Evolutionary conservation across 2,329 filamentous ascomycete genomes (phyloP), one percentile per base, ranked within the genome.

Genomic region (Nemania sp.): DNA sequence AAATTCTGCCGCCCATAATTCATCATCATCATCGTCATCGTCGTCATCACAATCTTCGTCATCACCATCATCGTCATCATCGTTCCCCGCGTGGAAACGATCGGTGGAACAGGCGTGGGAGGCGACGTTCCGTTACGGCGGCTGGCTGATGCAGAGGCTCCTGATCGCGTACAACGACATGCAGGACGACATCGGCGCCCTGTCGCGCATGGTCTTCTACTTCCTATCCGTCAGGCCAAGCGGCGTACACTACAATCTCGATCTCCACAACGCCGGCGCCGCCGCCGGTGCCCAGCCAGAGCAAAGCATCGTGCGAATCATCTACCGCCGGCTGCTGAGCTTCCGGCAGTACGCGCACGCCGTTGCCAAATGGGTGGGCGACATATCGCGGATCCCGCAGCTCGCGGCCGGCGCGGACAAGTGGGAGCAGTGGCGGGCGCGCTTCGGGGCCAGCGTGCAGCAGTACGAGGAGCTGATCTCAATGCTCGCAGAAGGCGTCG

Each of bases 151-250:
- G 65, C 37, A 29, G 13, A 1, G 5, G 4, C 5, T 65, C 5
- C 5, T 57, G 1, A 15, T 25, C 9, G 17, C 60, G 9, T 51
- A 68, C 12, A 40, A 47, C 4, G 1, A 34, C 3, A 43, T 67
- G 35, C 54, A 60, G 29, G 1, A 25, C 0, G 71, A 72, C 1
- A 18, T 71, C 21, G 47, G 42, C 1, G 32, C 51, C 9, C 9
- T 71, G 45, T 57, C 72, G 56, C 60, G 59, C 4, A 60, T 71
- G 54, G 29, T 69, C 1, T 65, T 69, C n/a, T 63, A 68, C 15
- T 68, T 53, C 52, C 55, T 67, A 18, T 58, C n/a, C 10, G 1
- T 57, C 3, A 34, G 52, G 18, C 15, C 34, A 5, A n/a, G 50
- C 55, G 10, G 18, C 0, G 9, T 4, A 9, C 4, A 61, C 11